Conservation (phyloP, 495 filamentous ascomycete species). For the Penicillium verhagenii region DNA sequence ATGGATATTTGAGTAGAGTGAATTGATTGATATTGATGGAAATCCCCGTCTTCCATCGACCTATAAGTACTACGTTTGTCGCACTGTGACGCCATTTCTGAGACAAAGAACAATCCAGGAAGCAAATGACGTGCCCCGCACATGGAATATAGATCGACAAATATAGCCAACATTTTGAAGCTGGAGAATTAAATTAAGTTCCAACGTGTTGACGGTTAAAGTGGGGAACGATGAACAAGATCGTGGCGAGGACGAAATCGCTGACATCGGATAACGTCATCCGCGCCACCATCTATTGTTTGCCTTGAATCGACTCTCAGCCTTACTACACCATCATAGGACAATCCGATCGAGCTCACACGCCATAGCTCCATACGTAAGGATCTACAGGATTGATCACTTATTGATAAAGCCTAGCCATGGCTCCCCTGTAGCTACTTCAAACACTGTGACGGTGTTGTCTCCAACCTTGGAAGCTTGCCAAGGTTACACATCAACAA, state of each 20-base stretch:
- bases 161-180: no score
- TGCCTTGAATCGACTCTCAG: not conserved
- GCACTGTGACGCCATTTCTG: not conserved
- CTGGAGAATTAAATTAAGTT: not conserved
- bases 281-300: not conserved
- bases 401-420: not conserved
- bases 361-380: not conserved
- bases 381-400: not conserved
- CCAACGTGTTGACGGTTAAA: not conserved
- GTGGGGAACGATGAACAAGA: not conserved
- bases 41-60: not conserved
- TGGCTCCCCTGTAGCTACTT: no score
- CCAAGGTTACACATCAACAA: no score
- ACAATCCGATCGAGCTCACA: not conserved
- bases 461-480: no score
- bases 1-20: not conserved
- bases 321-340: not conserved
- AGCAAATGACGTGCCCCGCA: conserved; percentile 1
- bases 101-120: not conserved
- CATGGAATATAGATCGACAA: not conserved
- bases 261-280: not conserved
- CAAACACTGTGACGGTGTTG: no score
- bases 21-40: not conserved
- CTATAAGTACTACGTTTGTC: not conserved
- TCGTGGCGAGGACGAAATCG: not conserved